These are phyloP conservation scores for Exophiala bonariae DNA, from an alignment of 2,329 filamentous ascomycete genomes.

Conservation along the genomic window DNA sequence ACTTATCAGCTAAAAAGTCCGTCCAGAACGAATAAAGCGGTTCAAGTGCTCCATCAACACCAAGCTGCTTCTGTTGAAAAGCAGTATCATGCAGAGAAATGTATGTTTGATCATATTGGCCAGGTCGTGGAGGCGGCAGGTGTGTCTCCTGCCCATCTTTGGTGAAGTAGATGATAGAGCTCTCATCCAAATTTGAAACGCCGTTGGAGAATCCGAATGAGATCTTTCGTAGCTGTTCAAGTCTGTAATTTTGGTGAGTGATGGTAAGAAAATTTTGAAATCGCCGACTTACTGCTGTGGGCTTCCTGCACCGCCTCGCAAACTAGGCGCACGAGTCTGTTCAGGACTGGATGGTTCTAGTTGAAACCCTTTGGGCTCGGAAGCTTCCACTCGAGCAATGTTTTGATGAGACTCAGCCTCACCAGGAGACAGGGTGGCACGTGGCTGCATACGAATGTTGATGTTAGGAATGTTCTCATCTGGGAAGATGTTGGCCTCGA, in stretches of 20 bases:
- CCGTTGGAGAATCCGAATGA: slow-evolving; percentile 20
- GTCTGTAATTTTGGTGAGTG: slow-evolving; percentile 15
- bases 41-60: slow-evolving; percentile 41
- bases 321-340: slow-evolving; percentile 15
- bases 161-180: slow-evolving; percentile 23
- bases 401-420: slow-evolving; percentile 8
- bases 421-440: slow-evolving; percentile 6
- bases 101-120: slow-evolving; percentile 35
- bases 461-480: slow-evolving; percentile 27
- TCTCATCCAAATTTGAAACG: slow-evolving; percentile 12
- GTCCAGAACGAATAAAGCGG: slow-evolving; percentile 72
- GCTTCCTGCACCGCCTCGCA: slow-evolving; percentile 26
- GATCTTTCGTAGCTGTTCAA: slow-evolving; percentile 16
- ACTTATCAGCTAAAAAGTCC: slow-evolving; percentile 69
- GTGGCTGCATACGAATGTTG: slow-evolving; percentile 27
- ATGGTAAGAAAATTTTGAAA: slow-evolving; percentile 1
- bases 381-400: slow-evolving; percentile 5
- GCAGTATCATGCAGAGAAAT: slow-evolving; percentile 22
- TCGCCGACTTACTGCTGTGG: slow-evolving; percentile 25
- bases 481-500: slow-evolving; percentile 27
- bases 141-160: slow-evolving; percentile 26
- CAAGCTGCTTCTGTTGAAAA: slow-evolving; percentile 36
- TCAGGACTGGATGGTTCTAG: slow-evolving; percentile 5
- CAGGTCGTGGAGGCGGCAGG: slow-evolving; percentile 25
- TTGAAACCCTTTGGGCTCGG: slow-evolving; percentile 2